Conservation (phyloP, 2,329 filamentous ascomycete species). For the Xylaria digitata region DNA sequence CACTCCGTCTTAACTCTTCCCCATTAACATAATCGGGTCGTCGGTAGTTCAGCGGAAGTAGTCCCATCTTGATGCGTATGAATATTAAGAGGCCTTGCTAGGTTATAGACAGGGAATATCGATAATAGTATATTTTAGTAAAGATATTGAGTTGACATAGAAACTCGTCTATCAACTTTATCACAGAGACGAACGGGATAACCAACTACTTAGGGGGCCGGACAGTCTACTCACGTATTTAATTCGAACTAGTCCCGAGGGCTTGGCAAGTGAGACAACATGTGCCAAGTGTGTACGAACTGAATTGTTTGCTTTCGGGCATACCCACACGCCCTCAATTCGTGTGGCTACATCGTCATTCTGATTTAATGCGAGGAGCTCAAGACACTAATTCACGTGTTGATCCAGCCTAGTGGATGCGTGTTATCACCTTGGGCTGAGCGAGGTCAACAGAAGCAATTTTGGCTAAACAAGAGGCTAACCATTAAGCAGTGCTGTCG, state of each 20-base stretch:
- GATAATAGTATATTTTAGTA: background rate
- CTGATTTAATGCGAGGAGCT: background rate
- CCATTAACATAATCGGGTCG: conserved; percentile 58
- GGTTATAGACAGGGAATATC: background rate
- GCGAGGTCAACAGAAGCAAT: conserved; percentile 14
- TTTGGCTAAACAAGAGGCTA: background rate
- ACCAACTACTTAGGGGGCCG: background rate
- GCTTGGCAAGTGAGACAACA: conserved; percentile 3
- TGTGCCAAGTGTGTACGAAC: conserved; percentile 3
- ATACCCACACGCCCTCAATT: background rate
- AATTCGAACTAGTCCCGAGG: background rate
- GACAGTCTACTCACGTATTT: background rate
- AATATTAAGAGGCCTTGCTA: background rate
- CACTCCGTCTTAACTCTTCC: conserved; percentile 35
- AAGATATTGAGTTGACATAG: background rate
- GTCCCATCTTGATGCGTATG: conserved; percentile 45
- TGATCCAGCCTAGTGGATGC: background rate
- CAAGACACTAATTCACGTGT: conserved; percentile 12
- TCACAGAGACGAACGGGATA: background rate
- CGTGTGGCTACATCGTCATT: conserved; percentile 2
- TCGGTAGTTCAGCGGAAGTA: conserved; percentile 60
- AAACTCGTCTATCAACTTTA: background rate
- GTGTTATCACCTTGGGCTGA: conserved; percentile 4
- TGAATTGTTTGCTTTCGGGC: background rate
- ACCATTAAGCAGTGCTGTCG: background rate